Conservation (phyloP, 177 flowering plant genomes). For the Telopea speciosissima region DNA sequence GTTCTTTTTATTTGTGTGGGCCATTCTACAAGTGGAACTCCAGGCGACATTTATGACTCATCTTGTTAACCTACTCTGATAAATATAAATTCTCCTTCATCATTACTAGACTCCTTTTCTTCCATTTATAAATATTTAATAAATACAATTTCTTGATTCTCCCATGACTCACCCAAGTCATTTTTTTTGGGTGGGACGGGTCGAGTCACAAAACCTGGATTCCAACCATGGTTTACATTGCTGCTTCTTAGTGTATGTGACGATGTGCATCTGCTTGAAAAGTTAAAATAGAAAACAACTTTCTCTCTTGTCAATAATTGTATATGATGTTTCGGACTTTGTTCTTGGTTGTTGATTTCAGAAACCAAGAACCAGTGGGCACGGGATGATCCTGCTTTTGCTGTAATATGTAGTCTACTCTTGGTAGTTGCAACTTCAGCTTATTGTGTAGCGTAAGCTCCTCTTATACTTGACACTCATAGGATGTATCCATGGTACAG, state of each 20-base stretch:
- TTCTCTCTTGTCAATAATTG: background rate
- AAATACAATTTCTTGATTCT: too few relatives aligned
- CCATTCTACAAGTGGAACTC: background rate
- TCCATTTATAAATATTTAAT: too few relatives aligned
- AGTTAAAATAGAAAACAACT: background rate
- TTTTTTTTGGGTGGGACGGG: too few relatives aligned
- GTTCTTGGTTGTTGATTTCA: slow-evolving; percentile 29
- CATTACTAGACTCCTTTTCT: too few relatives aligned
- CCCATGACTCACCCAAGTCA: too few relatives aligned
- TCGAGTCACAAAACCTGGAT: background rate
- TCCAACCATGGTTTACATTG: background rate
- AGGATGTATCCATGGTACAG: background rate
- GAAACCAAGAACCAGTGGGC: slow-evolving; percentile 99
- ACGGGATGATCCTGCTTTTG: slow-evolving; percentile 99
- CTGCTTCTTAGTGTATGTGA: background rate
- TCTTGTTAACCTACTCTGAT: background rate
- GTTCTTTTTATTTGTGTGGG: background rate
- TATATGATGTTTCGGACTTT: slow-evolving; percentile 2
- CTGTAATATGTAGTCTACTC: slow-evolving; percentile 89
- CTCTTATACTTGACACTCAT: background rate
- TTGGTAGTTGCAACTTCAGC: slow-evolving; percentile 76
- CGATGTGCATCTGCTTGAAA: background rate
- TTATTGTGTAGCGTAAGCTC: slow-evolving; percentile 93
- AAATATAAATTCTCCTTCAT: background rate
- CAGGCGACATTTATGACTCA: background rate